Conservation (phyloP, 2,329 filamentous ascomycete species). For the Aspergillus persii region DNA sequence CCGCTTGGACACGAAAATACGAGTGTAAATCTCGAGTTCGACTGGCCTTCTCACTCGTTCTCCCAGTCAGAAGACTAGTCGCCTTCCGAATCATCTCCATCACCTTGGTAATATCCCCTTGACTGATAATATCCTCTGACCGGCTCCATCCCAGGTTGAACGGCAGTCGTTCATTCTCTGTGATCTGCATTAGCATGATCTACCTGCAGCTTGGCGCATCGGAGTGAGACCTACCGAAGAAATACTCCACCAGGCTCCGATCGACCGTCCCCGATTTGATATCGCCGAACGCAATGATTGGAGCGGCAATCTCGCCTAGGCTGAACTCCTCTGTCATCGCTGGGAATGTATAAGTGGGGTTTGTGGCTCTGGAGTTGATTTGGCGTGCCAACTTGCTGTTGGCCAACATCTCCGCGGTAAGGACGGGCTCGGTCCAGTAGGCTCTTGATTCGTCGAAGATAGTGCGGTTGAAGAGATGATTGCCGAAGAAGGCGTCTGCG, state of each 20-base stretch:
- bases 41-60: neutral
- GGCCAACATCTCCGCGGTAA: conserved; percentile 46
- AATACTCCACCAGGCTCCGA: conserved; percentile 24
- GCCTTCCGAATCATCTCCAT: conserved; percentile 13
- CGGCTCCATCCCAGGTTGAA: conserved; percentile 42
- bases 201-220: neutral
- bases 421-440: conserved; percentile 49
- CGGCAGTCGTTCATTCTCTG: conserved; percentile 46
- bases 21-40: neutral
- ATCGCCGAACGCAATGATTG: conserved; percentile 52
- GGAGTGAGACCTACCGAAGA: conserved; percentile 21
- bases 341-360: conserved; percentile 51
- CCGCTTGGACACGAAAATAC: neutral
- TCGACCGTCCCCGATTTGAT: conserved; percentile 40
- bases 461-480: conserved; percentile 53
- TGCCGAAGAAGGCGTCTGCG: conserved; percentile 51
- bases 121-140: conserved; percentile 12
- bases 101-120: conserved; percentile 10
- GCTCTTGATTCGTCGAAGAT: conserved; percentile 41
- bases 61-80: conserved; percentile 24
- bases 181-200: conserved; percentile 40
- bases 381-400: conserved; percentile 48
- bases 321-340: conserved; percentile 45
- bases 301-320: conserved; percentile 51
- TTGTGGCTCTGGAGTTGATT: conserved; percentile 45